Evolutionary conservation across 805 yeast genomes (phyloP).

Genomic region (Metschnikowia kofuensis): DNA sequence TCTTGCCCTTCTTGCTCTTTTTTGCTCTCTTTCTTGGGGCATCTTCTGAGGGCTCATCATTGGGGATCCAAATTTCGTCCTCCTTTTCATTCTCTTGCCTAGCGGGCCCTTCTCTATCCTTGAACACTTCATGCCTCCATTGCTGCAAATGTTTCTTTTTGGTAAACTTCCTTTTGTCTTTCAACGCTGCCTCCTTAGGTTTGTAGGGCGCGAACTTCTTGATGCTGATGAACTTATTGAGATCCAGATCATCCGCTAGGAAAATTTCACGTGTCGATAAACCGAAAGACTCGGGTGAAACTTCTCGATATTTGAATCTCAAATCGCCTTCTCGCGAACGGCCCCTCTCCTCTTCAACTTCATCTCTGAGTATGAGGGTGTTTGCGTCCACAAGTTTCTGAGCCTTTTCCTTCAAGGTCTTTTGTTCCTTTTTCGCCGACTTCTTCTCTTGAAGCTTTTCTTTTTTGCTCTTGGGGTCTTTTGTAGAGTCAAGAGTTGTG

Average conservation of each 20-base stretch:
- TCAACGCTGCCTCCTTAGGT: constrained; percentile 62
- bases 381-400: constrained; percentile 77
- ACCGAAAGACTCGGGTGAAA: constrained; percentile 92
- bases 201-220: constrained; percentile 94
- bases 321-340: constrained; percentile 42
- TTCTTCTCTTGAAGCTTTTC: constrained; percentile 57
- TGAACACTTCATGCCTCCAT: constrained; percentile 86
- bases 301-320: constrained; percentile 84
- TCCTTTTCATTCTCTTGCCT: constrained; percentile 35
- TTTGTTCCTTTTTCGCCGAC: constrained; percentile 59
- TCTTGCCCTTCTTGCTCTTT: neutral
- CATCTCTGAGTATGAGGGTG: constrained; percentile 61
- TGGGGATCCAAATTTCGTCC: constrained; percentile 36
- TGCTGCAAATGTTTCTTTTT: constrained; percentile 80
- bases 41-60: constrained; percentile 17
- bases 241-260: constrained; percentile 80
- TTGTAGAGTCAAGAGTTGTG: too few species aligned
- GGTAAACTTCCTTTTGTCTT: constrained; percentile 80
- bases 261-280: constrained; percentile 81
- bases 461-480: constrained; percentile 45
- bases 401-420: constrained; percentile 61
- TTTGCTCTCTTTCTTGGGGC: constrained; percentile 6
- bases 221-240: constrained; percentile 82
- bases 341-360: constrained; percentile 62
- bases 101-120: constrained; percentile 50